Base-by-base conservation (phyloP, 2,329 filamentous ascomycete species). In the Tympanopsis confertula region DNA sequence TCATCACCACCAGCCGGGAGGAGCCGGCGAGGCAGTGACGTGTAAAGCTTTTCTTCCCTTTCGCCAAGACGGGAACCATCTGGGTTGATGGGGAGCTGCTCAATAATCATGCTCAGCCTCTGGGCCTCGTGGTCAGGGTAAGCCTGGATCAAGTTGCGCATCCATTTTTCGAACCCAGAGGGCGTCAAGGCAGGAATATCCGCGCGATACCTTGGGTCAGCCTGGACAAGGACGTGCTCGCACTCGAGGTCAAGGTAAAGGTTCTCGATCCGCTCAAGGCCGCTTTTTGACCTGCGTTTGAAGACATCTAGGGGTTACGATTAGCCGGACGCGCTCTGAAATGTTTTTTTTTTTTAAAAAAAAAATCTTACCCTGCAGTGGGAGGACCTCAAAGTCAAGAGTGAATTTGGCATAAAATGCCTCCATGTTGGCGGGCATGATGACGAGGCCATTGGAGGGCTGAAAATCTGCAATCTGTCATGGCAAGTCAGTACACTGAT, bases 41-140 rank as follows among this genome's bases (percentile, higher is more conserved):
- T n/a, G 22, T 26, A 26, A 7, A 26, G 22, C n/a, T 26, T 26
- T n/a, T 26, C 22, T 10, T 7, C 22, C 22, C 22, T n/a, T n/a
- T 7, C 22, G 7, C n/a, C 7, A 7, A 26, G 39, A 79, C 75
- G 48, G 55, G 77, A 46, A 5, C 58, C 60, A 36, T 65, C 59
- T 0, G 61, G 59, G 20, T 67, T 58, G 47, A 93, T 82, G 1
- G 85, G 82, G 56, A 88, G 74, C 33, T 79, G 70, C 3, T 75
- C 56, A 3, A 88, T 72, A 17, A 86, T 74, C 40, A 71, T 76
- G 32, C 75, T 66, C 4, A 94, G 63, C 7, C 87, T 74, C 30
- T 71, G 68, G 41, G 77, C 80, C 55, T 94, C 86, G 35, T 74
- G 68, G 29, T 86, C 78, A 0, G 87, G 87, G 45, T 86, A 78